Conservation (phyloP, 2,329 filamentous ascomycete species). For the Ceratocystiopsis sp. region DNA sequence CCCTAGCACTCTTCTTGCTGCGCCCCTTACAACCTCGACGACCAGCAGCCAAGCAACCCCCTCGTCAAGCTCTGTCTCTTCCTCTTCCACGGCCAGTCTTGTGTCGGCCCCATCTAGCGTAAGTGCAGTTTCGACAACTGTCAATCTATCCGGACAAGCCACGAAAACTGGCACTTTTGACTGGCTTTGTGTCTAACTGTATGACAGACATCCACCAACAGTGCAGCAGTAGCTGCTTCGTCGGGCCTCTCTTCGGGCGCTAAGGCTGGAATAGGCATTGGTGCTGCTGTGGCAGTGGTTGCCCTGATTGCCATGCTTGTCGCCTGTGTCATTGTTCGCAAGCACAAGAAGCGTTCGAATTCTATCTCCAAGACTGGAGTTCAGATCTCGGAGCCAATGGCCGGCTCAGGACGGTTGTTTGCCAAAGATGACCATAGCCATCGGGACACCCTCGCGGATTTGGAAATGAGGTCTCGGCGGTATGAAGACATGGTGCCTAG, state of each 20-base stretch:
- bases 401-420: constrained; percentile 25
- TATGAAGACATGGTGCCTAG: constrained; percentile 42
- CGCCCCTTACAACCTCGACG: too few relatives aligned
- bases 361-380: constrained; percentile 6
- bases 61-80: too few relatives aligned
- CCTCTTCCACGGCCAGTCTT: too few relatives aligned
- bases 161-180: too few relatives aligned
- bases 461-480: constrained; percentile 33
- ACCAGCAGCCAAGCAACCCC: too few relatives aligned
- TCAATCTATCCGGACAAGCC: too few relatives aligned
- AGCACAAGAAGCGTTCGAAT: constrained; percentile 1
- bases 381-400: constrained; percentile 35
- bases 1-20: too few relatives aligned
- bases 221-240: background rate
- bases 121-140: too few relatives aligned
- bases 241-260: constrained; percentile 6
- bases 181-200: background rate
- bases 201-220: constrained; percentile 1
- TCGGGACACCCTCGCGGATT: constrained; percentile 22
- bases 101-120: too few relatives aligned
- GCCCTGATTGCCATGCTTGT: constrained; percentile 7
- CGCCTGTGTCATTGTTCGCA: constrained; percentile 5
- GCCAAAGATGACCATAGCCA: constrained; percentile 20
- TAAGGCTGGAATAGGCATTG: constrained; percentile 11
- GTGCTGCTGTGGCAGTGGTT: constrained; percentile 6